Conservation (phyloP, 495 filamentous ascomycete species). For the Talaromyces borbonicus region DNA sequence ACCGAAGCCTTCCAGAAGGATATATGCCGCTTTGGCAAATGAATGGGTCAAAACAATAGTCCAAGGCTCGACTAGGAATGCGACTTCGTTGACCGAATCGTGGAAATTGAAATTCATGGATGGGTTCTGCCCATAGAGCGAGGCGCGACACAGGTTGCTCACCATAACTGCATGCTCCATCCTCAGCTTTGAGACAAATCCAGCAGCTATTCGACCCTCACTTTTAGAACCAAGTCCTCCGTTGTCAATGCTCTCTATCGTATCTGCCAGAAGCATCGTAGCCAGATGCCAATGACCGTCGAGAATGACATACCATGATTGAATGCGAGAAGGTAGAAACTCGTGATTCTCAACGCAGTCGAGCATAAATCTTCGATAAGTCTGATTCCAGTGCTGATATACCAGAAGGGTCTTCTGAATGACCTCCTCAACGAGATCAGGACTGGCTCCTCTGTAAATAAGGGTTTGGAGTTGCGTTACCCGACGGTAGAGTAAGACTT, state of each 20-base stretch:
- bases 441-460: slow-evolving; percentile 16
- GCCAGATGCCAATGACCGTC: slow-evolving; percentile 39
- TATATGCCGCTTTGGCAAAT: slow-evolving; percentile 28
- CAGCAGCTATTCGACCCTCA: slow-evolving; percentile 14
- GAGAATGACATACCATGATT: slow-evolving; percentile 39
- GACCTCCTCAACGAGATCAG: slow-evolving; percentile 22
- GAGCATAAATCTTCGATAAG: slow-evolving; percentile 32
- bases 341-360: slow-evolving; percentile 33
- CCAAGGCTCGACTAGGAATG: slow-evolving; percentile 38
- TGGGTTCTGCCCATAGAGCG: slow-evolving; percentile 10
- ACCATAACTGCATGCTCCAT: slow-evolving; percentile 23
- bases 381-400: slow-evolving; percentile 33
- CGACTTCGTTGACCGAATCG: slow-evolving; percentile 21
- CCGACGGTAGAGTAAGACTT: slow-evolving; percentile 38
- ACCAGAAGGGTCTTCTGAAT: slow-evolving; percentile 27
- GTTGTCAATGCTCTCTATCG: slow-evolving; percentile 30
- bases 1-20: background rate
- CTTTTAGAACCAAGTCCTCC: slow-evolving; percentile 13
- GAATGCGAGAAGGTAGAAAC: slow-evolving; percentile 29
- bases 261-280: slow-evolving; percentile 34
- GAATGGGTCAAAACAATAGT: slow-evolving; percentile 33
- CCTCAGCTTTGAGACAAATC: slow-evolving; percentile 21
- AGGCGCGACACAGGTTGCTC: slow-evolving; percentile 27
- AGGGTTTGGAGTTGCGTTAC: slow-evolving; percentile 35
- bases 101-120: slow-evolving; percentile 13